Base-by-base conservation (phyloP, 805 yeast genomes). In the Scheffersomyces ergatensis region DNA sequence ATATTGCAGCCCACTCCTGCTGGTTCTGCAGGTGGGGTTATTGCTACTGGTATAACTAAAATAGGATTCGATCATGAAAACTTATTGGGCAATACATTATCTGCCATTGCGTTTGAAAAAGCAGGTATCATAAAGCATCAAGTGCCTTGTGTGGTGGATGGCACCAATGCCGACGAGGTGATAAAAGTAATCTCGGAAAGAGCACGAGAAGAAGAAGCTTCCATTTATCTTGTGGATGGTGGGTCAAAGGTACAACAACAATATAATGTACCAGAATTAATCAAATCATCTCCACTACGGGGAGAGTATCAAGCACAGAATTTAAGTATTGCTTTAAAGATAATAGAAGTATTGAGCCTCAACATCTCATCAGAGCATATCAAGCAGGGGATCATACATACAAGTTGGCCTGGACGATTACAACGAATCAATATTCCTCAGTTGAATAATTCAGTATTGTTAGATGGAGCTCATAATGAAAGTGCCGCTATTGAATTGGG, bases 391-490 rank as follows among this genome's bases (percentile, higher is more conserved):
- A 60, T 90, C 0, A 37, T 51, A 1, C 38, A 49, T 0, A 82
- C 89, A 0, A 47, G 50, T 7, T 90, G 98, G 98, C 95, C 95
- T 0, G 98, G 97, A 1, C 67, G 99, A 45, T 63, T 93, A 38
- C 96, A 93, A 53, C 42, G 53, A 1, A 38, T 62, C 1, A 37
- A 38, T 1, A 50, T 57, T 17, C 37, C 58, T 2, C 48, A 58
- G 1, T 38, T 70, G 1, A 51, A 50, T 5, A 41, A 39, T 0
- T 0, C 47, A 51, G 59, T 81, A 0, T 60, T 93, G 3, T 54
- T 93, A 2, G 98, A 92, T 63, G 98, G 98, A 2, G 97, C 98
- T 0, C 98, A 93, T 58, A 93, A 93, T 57, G 81, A 79, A 5
- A 80, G 82, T 44, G 96, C 97, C 0, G 93, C 97, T 0, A 61